phyloP scores from a whole-genome alignment of 108 stramenopile species.

The Cyclotella sp. region DNA sequence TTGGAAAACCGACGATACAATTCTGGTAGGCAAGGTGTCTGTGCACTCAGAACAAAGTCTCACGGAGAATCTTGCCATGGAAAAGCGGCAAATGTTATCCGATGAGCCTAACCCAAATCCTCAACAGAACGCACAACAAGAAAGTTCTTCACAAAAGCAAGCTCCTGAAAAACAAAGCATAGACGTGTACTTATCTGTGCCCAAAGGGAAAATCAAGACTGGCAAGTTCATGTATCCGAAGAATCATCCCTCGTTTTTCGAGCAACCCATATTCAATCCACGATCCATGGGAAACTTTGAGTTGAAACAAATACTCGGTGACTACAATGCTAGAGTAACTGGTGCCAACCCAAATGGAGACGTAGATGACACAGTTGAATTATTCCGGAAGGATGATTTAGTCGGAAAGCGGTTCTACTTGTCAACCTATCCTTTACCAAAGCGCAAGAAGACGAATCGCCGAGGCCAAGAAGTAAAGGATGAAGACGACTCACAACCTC shows the following conservation, averaged over 20 bases:
- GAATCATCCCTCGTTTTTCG: slow-evolving; percentile 81
- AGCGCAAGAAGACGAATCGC: slow-evolving; percentile 52
- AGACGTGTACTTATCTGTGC: slow-evolving; percentile 79
- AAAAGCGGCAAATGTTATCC: slow-evolving; percentile 31
- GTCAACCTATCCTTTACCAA: slow-evolving; percentile 68
- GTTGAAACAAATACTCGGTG: slow-evolving; percentile 74
- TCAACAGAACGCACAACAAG: background rate
- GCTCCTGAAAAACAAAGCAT: slow-evolving; percentile 21
- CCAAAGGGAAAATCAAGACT: slow-evolving; percentile 73
- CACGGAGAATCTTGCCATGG: slow-evolving; percentile 59
- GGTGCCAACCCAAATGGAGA: slow-evolving; percentile 47
- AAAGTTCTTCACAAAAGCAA: slow-evolving; percentile 4
- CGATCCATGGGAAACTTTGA: slow-evolving; percentile 62
- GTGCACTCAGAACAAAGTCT: slow-evolving; percentile 57
- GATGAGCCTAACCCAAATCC: slow-evolving; percentile 17
- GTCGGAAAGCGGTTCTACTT: slow-evolving; percentile 71
- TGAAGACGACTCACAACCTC: slow-evolving; percentile 54
- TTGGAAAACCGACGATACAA: slow-evolving; percentile 59
- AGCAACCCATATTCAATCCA: slow-evolving; percentile 75
- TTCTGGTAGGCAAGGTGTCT: slow-evolving; percentile 72
- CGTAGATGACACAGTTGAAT: slow-evolving; percentile 45
- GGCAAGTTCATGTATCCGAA: slow-evolving; percentile 84
- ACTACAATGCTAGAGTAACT: slow-evolving; percentile 55
- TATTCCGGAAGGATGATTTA: slow-evolving; percentile 68
- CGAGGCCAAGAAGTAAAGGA: slow-evolving; percentile 34